Evolutionary conservation across 2,329 filamentous ascomycete genomes (phyloP).

Genomic region (Botrytis porri): DNA sequence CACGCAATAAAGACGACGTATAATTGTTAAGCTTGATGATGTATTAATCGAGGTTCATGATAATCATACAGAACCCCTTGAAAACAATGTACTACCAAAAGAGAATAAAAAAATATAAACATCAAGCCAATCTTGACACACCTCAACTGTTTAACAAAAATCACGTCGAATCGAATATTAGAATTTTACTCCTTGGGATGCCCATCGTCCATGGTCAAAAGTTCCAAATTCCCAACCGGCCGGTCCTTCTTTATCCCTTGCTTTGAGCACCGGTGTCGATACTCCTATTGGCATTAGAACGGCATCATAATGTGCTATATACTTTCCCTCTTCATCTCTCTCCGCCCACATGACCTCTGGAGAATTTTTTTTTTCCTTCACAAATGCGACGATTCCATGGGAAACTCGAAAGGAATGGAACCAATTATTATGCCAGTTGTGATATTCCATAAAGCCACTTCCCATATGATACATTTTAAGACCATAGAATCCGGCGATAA

Average conservation of each 20-base stretch:
- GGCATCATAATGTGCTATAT: neutral
- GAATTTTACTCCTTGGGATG: neutral
- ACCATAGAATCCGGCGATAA: neutral
- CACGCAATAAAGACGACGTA: neutral
- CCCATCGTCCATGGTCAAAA: neutral
- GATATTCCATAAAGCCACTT: neutral
- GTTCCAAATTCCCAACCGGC: neutral
- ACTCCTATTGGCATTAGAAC: neutral
- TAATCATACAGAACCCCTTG: neutral
- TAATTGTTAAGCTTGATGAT: neutral
- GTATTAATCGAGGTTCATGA: neutral
- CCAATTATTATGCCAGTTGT: conserved; percentile 2
- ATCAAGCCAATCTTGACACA: neutral
- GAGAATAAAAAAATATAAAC: neutral
- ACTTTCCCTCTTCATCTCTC: neutral
- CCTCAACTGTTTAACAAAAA: neutral
- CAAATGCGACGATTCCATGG: neutral
- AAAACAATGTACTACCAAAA: neutral
- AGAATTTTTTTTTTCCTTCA: neutral
- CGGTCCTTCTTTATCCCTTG: neutral
- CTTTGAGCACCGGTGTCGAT: neutral
- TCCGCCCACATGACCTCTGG: neutral
- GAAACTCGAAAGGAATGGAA: neutral
- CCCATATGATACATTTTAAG: neutral
- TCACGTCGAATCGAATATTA: neutral